Conservation (phyloP, 257 asterid species). For the Solanum raphanifolium region DNA sequence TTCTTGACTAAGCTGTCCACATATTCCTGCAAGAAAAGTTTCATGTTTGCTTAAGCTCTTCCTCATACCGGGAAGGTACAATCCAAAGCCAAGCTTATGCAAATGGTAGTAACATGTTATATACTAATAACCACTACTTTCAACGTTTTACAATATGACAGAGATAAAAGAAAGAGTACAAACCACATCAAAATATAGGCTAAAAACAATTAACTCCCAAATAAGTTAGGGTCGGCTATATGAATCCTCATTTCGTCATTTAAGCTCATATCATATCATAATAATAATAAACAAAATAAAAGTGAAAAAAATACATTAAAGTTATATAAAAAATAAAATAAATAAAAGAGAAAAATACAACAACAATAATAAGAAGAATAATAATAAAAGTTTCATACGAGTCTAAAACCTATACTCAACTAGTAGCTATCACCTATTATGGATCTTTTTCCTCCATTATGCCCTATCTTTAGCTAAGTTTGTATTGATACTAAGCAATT, state of each 20-base stretch:
- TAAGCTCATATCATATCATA: background rate
- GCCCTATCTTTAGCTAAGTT: background rate
- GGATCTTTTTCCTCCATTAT: background rate
- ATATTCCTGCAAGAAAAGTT: constrained; percentile 39
- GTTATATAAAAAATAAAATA: background rate
- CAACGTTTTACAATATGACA: background rate
- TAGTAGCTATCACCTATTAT: background rate
- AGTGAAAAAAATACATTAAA: background rate
- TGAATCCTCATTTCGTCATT: background rate
- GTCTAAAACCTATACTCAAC: background rate
- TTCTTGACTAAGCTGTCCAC: constrained; percentile 81
- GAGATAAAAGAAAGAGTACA: background rate
- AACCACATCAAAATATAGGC: background rate
- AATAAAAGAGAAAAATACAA: background rate
- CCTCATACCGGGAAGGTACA: background rate
- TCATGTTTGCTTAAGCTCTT: background rate
- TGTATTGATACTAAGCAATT: background rate
- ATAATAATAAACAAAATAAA: background rate
- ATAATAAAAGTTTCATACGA: background rate
- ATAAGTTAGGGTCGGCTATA: background rate
- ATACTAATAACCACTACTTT: background rate
- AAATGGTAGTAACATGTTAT: background rate
- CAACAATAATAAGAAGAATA: background rate
- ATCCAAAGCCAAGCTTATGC: background rate
- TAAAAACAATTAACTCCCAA: background rate